Base-by-base conservation (phyloP, 2,329 filamentous ascomycete genomes). In the Nigrograna mackinnonii region DNA sequence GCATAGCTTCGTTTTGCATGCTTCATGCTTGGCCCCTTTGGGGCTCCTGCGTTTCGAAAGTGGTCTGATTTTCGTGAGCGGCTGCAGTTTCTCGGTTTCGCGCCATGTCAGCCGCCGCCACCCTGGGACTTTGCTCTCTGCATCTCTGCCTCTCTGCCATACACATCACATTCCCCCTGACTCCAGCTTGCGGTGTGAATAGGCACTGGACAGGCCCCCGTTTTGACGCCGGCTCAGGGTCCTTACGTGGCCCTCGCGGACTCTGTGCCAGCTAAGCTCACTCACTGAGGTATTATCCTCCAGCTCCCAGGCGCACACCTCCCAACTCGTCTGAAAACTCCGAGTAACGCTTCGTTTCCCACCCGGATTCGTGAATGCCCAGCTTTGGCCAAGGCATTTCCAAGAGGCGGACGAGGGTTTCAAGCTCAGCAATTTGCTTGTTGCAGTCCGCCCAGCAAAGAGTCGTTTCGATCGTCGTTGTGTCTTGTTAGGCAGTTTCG, bases 41-140 rank as follows among this genome's bases (percentile, higher is more conserved):
- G 16, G 18, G 11, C 11, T 39, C 38, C 14, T 17, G 16, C 26
- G 44, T 55, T 46, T 52, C 43, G 42, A 17, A 39, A 21, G 28
- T 55, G 47, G 41, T 20, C 46, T 55, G 46, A 55, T 44, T 43
- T 31, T 35, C 12, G 46, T 40, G 44, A 46, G 43, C 18, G 22
- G 33, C 28, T 18, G 6, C 22, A 33, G 24, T 9, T 9, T 28
- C 24, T 9, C 9, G 24, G 24, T 9, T 9, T 28, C n/a, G 24
- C n/a, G n/a, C n/a, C n/a, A n/a, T n/a, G n/a, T n/a, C n/a, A n/a
- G n/a, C n/a, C n/a, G n/a, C n/a, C n/a, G n/a, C n/a, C n/a, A n/a
- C n/a, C n/a, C n/a, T n/a, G n/a, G n/a, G n/a, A n/a, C n/a, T n/a
- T n/a, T n/a, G n/a, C n/a, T n/a, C n/a, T n/a, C n/a, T n/a, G n/a